Conservation (phyloP, 306 rosid genomes). For the Cucumis hystrix region DNA sequence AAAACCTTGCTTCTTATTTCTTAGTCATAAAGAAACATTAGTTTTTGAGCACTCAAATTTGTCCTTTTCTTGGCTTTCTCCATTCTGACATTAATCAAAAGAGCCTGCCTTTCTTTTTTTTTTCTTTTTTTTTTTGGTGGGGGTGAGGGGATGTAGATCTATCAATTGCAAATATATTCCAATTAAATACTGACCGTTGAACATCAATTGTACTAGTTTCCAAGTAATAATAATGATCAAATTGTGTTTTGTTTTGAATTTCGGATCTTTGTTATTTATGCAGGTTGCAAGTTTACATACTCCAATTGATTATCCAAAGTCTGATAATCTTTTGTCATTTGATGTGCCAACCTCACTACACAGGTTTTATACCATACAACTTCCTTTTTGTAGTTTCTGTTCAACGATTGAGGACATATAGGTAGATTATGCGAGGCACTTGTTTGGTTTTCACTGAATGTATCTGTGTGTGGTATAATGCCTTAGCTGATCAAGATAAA, state of each 20-base stretch:
- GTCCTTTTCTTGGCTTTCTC: background rate
- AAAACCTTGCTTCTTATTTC: constrained; percentile 3
- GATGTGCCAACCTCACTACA: constrained; percentile 83
- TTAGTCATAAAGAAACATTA: background rate
- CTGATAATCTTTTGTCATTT: constrained; percentile 71
- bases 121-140: background rate
- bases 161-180: background rate
- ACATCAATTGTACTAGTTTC: background rate
- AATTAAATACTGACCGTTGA: background rate
- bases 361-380: constrained; percentile 40
- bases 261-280: constrained; percentile 7
- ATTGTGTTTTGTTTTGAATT: background rate
- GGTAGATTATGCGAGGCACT: background rate
- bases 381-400: background rate
- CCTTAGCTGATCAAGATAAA: background rate
- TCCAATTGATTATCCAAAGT: constrained; percentile 80
- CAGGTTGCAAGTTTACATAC: constrained; percentile 50
- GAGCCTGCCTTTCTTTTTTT: background rate
- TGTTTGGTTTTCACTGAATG: background rate
- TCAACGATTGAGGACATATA: background rate
- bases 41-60: background rate
- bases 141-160: background rate
- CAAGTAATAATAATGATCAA: background rate
- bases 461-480: background rate
- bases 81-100: background rate